Base-by-base conservation (phyloP, 805 yeast species). In the Tetrapisispora fleetii region DNA sequence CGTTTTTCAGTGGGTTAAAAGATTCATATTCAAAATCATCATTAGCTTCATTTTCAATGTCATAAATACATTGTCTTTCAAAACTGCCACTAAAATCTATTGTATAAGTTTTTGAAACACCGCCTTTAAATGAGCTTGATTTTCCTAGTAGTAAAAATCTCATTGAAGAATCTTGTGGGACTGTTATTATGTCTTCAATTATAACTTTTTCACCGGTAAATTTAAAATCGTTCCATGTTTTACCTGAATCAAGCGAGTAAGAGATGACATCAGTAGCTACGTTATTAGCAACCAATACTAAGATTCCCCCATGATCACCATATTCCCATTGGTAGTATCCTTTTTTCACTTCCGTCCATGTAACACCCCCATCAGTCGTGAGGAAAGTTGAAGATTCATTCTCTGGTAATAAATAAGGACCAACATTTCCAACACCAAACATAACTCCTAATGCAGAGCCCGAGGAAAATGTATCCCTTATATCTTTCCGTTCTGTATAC, bases 371-470 rank as follows among this genome's bases (percentile, higher is more conserved):
- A 67, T 93, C 98, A n/a, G 76, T 72, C 3, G 95, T 80, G 52
- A 93, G 67, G 60, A 77, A 93, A 0, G 96, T 86, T 1, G 83
- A 72, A 0, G 83, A 75, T 43, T 80, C 77, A 3, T 74, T 71
- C 38, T 63, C 53, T 9, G 77, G 67, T 5, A 66, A 68, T 47
- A 91, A 68, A 9, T 56, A 52, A 28, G 73, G 76, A 7, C 97
- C 98, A 45, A 88, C 96, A 60, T 85, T 89, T 30, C 99, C 99
- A n/a, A 85, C 79, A n/a, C 85, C 97, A 54, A 93, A 72, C 75
- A 91, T 67, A 68, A 89, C 68, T 1, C 99, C 99, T 18, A 83
- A 74, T 0, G 98, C 98, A 10, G 96, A 83, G 0, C 86, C 80
- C 0, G 98, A 89, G 0, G 95, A 84, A 56, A 72, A 86, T 0